Percentiles rank a stretch among this genome's conserved stretches.
These are phyloP conservation scores for Starmerella bombicola DNA, from an alignment of 805 yeast species.

Conservation along the genomic window DNA sequence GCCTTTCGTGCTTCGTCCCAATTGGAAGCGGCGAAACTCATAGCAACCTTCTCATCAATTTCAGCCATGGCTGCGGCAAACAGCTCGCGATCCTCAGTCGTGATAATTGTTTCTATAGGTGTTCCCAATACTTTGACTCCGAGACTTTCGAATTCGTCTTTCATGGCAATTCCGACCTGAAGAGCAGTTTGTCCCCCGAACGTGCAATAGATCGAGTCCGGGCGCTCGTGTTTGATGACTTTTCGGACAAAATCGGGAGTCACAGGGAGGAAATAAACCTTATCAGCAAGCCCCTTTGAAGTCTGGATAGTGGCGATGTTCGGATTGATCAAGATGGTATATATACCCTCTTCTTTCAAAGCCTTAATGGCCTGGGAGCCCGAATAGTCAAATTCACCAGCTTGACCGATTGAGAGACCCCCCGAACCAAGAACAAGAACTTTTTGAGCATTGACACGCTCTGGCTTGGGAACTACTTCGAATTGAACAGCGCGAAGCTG, in stretches of 20 bases:
- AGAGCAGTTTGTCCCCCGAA: slow-evolving; percentile 99
- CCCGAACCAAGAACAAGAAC: slow-evolving; percentile 94
- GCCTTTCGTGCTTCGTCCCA: slow-evolving; percentile 76
- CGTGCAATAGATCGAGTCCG: slow-evolving; percentile 93
- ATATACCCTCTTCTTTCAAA: slow-evolving; percentile 91
- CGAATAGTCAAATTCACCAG: slow-evolving; percentile 97
- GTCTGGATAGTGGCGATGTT: slow-evolving; percentile 98
- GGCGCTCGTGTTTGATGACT: slow-evolving; percentile 87
- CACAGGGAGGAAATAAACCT: slow-evolving; percentile 96
- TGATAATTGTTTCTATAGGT: slow-evolving; percentile 86
- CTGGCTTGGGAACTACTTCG: slow-evolving; percentile 37
- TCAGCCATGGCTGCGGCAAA: slow-evolving; percentile 91
- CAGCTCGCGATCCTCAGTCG: slow-evolving; percentile 95
- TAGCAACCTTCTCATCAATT: slow-evolving; percentile 90
- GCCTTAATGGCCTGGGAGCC: slow-evolving; percentile 99
- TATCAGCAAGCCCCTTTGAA: slow-evolving; percentile 93
- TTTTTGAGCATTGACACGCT: slow-evolving; percentile 62
- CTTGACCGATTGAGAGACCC: slow-evolving; percentile 97
- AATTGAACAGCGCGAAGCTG: slow-evolving; percentile 60
- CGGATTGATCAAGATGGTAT: slow-evolving; percentile 91
- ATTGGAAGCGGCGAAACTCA: slow-evolving; percentile 70
- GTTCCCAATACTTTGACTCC: slow-evolving; percentile 97
- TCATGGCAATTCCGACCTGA: slow-evolving; percentile 86
- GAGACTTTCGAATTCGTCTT: slow-evolving; percentile 82
- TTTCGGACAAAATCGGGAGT: slow-evolving; percentile 92